phyloP scores from a whole-genome alignment of 345 rosid genomes.

The Tarenaya hassleriana region DNA sequence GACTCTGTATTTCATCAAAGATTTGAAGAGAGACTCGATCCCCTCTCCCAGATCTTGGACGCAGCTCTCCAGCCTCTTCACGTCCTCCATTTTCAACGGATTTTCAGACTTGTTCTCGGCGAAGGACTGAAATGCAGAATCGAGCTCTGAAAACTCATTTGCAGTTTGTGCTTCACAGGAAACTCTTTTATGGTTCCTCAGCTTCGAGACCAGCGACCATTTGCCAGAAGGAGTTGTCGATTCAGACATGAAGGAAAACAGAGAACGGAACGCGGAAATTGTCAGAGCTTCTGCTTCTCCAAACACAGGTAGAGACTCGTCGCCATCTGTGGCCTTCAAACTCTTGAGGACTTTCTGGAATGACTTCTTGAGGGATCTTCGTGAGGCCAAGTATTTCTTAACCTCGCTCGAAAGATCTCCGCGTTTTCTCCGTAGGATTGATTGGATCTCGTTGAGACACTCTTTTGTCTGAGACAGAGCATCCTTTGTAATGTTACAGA shows the following conservation, averaged over 20 bases:
- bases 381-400: conserved; percentile 22
- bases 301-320: conserved; percentile 15
- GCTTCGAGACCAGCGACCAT: conserved; percentile 31
- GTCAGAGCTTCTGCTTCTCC: conserved; percentile 28
- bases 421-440: conserved; percentile 13
- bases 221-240: conserved; percentile 18
- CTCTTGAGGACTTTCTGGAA: conserved; percentile 22
- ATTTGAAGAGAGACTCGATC: conserved; percentile 27
- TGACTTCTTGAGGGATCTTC: conserved; percentile 25
- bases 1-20: conserved; percentile 41
- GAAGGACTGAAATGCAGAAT: conserved; percentile 18
- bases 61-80: conserved; percentile 33
- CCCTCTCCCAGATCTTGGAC: conserved; percentile 40
- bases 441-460: conserved; percentile 16
- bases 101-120: conserved; percentile 11
- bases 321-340: conserved; percentile 5
- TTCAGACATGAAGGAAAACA: conserved; percentile 27
- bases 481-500: conserved; percentile 22
- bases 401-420: conserved; percentile 10
- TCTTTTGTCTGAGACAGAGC: conserved; percentile 24
- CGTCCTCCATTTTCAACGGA: conserved; percentile 15
- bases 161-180: conserved; percentile 4
- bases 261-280: conserved; percentile 17
- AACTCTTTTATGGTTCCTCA: conserved; percentile 12
- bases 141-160: conserved; percentile 26